A percentile compares a stretch with the other conserved stretches of the same genome.
Conservation (phyloP, 2,329 filamentous ascomycete genomes). For the Chaetomium strumarium region DNA sequence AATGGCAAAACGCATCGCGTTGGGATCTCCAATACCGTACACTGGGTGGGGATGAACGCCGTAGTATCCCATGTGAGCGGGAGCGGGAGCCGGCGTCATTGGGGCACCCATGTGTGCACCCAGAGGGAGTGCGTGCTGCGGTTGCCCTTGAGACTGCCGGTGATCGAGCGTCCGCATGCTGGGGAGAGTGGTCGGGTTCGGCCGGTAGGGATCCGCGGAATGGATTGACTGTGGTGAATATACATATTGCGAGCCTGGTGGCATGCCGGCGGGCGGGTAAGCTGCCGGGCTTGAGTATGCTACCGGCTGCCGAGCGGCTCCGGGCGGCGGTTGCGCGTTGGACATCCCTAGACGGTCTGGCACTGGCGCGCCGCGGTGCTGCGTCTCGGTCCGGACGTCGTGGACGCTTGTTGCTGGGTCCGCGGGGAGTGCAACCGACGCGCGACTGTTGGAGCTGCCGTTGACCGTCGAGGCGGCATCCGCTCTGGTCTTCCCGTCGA, state of each 20-base stretch:
- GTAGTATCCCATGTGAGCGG: conserved; percentile 41
- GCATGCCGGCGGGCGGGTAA: conserved; percentile 22
- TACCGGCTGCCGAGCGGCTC: conserved; percentile 23
- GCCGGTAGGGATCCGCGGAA: conserved; percentile 34
- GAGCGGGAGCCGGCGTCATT: conserved; percentile 33
- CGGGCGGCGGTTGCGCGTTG: conserved; percentile 22
- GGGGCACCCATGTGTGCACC: conserved; percentile 32
- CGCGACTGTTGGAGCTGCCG: conserved; percentile 11
- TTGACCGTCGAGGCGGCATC: conserved; percentile 17
- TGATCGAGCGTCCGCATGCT: conserved; percentile 41
- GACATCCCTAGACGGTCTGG: conserved; percentile 23
- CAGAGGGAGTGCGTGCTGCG: conserved; percentile 32
- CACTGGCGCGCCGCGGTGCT: conserved; percentile 22
- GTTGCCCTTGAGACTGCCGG: conserved; percentile 26
- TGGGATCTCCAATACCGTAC: conserved; percentile 39
- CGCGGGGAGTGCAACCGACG: conserved; percentile 11
- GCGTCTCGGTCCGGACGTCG: conserved; percentile 18
- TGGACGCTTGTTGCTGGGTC: conserved; percentile 8
- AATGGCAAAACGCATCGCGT: conserved; percentile 41
- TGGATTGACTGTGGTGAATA: conserved; percentile 19
- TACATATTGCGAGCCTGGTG: conserved; percentile 21
- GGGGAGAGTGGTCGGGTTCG: conserved; percentile 35
- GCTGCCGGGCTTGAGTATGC: conserved; percentile 22
- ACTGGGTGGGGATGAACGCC: conserved; percentile 35
- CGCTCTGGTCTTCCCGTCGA: conserved; percentile 15